Conservation (phyloP, 176 grass and related monocot species). For the Cymbopogon citratus region DNA sequence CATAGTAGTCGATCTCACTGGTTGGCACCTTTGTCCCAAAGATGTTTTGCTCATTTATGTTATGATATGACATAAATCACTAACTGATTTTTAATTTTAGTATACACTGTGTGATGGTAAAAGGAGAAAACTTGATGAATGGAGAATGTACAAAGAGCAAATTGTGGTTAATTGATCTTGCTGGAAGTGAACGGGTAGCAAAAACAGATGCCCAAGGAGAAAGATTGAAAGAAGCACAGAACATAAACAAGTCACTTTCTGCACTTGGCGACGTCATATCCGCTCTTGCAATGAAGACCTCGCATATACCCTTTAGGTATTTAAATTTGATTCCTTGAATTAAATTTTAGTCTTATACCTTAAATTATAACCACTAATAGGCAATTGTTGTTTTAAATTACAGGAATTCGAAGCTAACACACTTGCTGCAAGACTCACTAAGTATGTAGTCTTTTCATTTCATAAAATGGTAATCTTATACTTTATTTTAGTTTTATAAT, state of each 20-base stretch:
- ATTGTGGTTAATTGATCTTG: constrained; percentile 87
- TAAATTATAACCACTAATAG: background rate
- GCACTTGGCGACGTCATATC: constrained; percentile 97
- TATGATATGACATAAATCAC: background rate
- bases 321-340: background rate
- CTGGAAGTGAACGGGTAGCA: constrained; percentile 83
- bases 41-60: background rate
- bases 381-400: background rate
- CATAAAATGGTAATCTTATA: background rate
- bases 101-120: constrained; percentile 95
- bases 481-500: background rate
- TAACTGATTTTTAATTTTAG: constrained; percentile 34
- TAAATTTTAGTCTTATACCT: background rate
- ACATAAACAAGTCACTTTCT: constrained; percentile 93
- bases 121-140: constrained; percentile 83
- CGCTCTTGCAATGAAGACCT: constrained; percentile 88
- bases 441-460: constrained; percentile 37
- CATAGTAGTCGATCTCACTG: constrained; percentile 97
- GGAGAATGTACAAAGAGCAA: constrained; percentile 81
- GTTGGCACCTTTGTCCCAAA: background rate
- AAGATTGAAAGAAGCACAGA: constrained; percentile 90
- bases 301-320: constrained; percentile 89
- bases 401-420: constrained; percentile 94
- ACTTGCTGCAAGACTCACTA: constrained; percentile 91
- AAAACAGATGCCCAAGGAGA: constrained; percentile 99